phyloP scores from a whole-genome alignment of 1,139 yeast species.

The Zhuliangozyma parablackwelliae region DNA sequence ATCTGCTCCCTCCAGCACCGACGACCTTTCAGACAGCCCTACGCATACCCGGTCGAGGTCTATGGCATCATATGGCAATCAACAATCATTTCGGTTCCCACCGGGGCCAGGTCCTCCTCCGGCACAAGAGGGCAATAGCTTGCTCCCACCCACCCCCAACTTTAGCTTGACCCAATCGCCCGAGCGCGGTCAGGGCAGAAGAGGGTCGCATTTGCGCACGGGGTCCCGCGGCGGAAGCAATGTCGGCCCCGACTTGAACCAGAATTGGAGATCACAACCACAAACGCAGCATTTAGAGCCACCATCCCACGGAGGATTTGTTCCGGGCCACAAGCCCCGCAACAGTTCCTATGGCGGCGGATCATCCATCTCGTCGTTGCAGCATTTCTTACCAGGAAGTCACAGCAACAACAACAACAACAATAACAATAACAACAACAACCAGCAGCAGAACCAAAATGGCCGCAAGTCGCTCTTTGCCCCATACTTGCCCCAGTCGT shows the following conservation, averaged over 20 bases:
- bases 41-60: conserved; percentile 32
- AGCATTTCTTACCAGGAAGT: conserved; percentile 32
- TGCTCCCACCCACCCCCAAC: conserved; percentile 47
- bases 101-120: conserved; percentile 4
- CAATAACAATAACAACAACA: neutral
- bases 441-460: conserved; percentile 19
- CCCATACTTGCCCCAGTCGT: conserved; percentile 91
- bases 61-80: conserved; percentile 36
- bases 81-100: conserved; percentile 43
- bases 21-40: conserved; percentile 10
- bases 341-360: conserved; percentile 61
- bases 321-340: conserved; percentile 77
- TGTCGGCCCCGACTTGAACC: conserved; percentile 39
- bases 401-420: conserved; percentile 15
- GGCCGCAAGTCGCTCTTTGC: conserved; percentile 87
- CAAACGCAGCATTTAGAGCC: conserved; percentile 37
- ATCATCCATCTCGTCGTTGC: conserved; percentile 57
- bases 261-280: conserved; percentile 60
- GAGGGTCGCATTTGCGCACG: conserved; percentile 52
- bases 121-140: conserved; percentile 10
- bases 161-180: conserved; percentile 38
- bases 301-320: conserved; percentile 46
- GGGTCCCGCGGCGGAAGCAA: conserved; percentile 56
- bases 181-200: conserved; percentile 40
- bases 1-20: conserved; percentile 10